Evolutionary conservation across 2,329 filamentous ascomycete species (phyloP), one percentile per base, ranked within the genome.

Genomic region (Trichoderma sp.): DNA sequence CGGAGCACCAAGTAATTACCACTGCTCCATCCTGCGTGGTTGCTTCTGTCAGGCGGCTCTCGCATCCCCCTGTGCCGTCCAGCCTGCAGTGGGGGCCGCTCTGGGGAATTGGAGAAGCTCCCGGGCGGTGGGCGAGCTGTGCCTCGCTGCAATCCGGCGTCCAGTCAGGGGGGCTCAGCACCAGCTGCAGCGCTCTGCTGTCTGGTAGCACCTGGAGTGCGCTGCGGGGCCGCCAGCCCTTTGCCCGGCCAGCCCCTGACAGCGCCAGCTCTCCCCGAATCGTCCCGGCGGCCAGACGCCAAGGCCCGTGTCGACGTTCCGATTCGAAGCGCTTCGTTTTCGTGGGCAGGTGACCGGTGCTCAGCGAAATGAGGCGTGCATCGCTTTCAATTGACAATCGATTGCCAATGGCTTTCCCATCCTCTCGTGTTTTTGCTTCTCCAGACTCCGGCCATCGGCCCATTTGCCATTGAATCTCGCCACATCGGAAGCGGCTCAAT

Each of bases 271-370:
- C 26, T 59, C 49, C 37, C 67, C 67, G 67, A 69, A 69, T 69
- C 67, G 67, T 65, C 67, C 67, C 67, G 67, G 67, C 60, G 16
- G 54, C 37, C 58, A 51, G 64, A 34, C 60, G 46, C 60, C 59
- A 61, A 46, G 58, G 30, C 43, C 49, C 65, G 52, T 67, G 26
- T 60, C 46, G 55, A 60, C 51, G 61, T 69, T 69, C 67, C 67
- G 67, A 65, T 69, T 69, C 67, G 67, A 68, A 54, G 58, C 46
- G 32, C 55, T 21, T 68, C 51, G 49, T 68, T 68, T 68, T 68
- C 58, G 56, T 68, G 56, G 46, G 58, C 66, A 68, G 66, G 58
- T 68, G 66, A 68, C 66, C 46, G 28, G 21, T 28, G 16, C 39
- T 39, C 26, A 10, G 21, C 59, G 54, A 69, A 65, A 54, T 51